These are phyloP conservation scores for Botrytis pseudocinerea DNA, from an alignment of 2,329 filamentous ascomycete genomes.

Conservation along the genomic window DNA sequence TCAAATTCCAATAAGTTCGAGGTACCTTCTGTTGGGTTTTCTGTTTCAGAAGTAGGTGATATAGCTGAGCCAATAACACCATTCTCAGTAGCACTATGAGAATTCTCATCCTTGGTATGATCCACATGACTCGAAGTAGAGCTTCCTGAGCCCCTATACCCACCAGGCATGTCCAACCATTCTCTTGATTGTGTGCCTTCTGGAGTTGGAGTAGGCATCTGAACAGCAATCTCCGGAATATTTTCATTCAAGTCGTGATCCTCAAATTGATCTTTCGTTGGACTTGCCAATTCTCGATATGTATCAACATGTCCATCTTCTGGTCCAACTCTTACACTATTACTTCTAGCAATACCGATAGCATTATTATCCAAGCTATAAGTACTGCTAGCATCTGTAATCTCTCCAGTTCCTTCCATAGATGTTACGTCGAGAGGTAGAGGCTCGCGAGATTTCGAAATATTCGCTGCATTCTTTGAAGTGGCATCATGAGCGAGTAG, in stretches of 20 bases:
- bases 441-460: slow-evolving; percentile 61
- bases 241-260: slow-evolving; percentile 23
- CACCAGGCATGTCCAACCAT: slow-evolving; percentile 51
- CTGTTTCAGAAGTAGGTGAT: slow-evolving; percentile 18
- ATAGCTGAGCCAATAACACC: slow-evolving; percentile 29
- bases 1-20: slow-evolving; percentile 26
- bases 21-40: slow-evolving; percentile 17
- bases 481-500: slow-evolving; percentile 56
- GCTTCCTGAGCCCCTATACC: slow-evolving; percentile 51
- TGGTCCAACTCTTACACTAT: slow-evolving; percentile 30
- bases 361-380: slow-evolving; percentile 39
- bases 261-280: slow-evolving; percentile 17
- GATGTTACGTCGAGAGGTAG: slow-evolving; percentile 70
- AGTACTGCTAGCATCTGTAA: slow-evolving; percentile 54
- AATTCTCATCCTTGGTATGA: slow-evolving; percentile 24
- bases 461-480: slow-evolving; percentile 56
- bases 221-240: slow-evolving; percentile 48
- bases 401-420: slow-evolving; percentile 64
- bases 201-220: slow-evolving; percentile 49
- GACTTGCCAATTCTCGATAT: slow-evolving; percentile 26
- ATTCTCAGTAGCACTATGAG: slow-evolving; percentile 23
- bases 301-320: slow-evolving; percentile 27
- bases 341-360: slow-evolving; percentile 24
- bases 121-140: slow-evolving; percentile 30
- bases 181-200: slow-evolving; percentile 41